A percentile compares a stretch with the other conserved stretches of the same genome.
Evolutionary conservation across 345 rosid genomes (phyloP).

Genomic region (Noccaea bulbosa): DNA sequence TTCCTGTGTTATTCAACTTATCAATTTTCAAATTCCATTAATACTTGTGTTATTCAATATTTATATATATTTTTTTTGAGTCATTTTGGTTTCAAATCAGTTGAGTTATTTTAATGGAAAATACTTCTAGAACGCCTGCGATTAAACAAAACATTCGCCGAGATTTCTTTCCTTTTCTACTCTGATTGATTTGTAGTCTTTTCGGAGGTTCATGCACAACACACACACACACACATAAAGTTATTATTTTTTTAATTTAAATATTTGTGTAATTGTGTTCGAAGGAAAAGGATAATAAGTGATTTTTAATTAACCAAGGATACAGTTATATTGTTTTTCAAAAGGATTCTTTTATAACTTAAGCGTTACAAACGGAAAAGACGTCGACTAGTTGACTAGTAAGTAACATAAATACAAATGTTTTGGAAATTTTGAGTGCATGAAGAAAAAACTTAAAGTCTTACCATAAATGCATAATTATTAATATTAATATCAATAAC

Average conservation of each 20-base stretch:
- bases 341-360: slow-evolving; percentile 7
- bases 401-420: slow-evolving; percentile 3
- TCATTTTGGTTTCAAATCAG: not conserved
- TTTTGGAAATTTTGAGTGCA: not conserved
- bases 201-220: not conserved
- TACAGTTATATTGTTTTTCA: not conserved
- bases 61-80: too few relatives aligned
- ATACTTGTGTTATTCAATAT: too few relatives aligned
- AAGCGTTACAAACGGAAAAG: slow-evolving; percentile 7
- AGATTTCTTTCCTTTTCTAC: not conserved
- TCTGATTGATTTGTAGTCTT: not conserved
- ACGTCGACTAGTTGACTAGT: not conserved
- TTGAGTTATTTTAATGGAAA: not conserved
- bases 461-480: slow-evolving; percentile 1
- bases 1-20: too few relatives aligned
- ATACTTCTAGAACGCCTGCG: not conserved
- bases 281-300: not conserved
- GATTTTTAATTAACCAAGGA: too few relatives aligned
- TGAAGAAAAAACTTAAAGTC: not conserved
- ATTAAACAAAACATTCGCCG: too few relatives aligned
- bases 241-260: not conserved
- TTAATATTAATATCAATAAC: not conserved
- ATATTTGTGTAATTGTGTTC: not conserved
- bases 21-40: too few relatives aligned
- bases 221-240: not conserved